Percentiles rank a stretch among this genome's conserved stretches.
phyloP scores from a whole-genome alignment of 257 asterid genomes.

The Lycium ferocissimum region DNA sequence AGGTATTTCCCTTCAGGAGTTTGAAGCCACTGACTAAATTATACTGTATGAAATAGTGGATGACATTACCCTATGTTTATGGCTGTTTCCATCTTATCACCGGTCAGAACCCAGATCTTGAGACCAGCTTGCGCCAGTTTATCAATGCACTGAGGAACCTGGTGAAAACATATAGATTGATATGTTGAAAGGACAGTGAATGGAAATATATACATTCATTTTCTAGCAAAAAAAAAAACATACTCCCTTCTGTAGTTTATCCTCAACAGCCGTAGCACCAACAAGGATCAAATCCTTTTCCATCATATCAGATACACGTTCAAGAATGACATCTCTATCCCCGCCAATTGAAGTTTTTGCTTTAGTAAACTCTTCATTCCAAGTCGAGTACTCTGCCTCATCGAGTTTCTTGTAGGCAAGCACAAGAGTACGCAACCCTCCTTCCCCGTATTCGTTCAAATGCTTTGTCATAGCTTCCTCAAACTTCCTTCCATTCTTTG shows the following conservation, averaged over 20 bases:
- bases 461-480: conserved; percentile 78
- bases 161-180: conserved; percentile 31
- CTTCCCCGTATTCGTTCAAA: conserved; percentile 93
- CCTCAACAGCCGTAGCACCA: conserved; percentile 99
- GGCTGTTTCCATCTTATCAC: conserved; percentile 99
- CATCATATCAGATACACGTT: conserved; percentile 82
- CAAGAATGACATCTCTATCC: conserved; percentile 90
- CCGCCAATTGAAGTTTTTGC: conserved; percentile 85
- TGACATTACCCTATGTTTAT: conserved; percentile 81
- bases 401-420: conserved; percentile 92
- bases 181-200: conserved; percentile 19
- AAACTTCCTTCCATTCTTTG: conserved; percentile 71
- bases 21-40: neutral
- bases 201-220: neutral
- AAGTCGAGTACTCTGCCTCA: conserved; percentile 73
- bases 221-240: conserved; percentile 28
- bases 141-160: conserved; percentile 99
- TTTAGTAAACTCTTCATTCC: conserved; percentile 87
- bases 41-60: neutral
- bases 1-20: conserved; percentile 27
- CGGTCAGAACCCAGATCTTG: conserved; percentile 98
- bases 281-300: conserved; percentile 91
- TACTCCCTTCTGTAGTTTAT: conserved; percentile 99
- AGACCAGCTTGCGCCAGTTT: conserved; percentile 98
- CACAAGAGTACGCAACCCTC: conserved; percentile 92